These are phyloP conservation scores for Pulveroboletus sp. DNA, from an alignment of 768 basidiomycete genomes.

Conservation along the genomic window DNA sequence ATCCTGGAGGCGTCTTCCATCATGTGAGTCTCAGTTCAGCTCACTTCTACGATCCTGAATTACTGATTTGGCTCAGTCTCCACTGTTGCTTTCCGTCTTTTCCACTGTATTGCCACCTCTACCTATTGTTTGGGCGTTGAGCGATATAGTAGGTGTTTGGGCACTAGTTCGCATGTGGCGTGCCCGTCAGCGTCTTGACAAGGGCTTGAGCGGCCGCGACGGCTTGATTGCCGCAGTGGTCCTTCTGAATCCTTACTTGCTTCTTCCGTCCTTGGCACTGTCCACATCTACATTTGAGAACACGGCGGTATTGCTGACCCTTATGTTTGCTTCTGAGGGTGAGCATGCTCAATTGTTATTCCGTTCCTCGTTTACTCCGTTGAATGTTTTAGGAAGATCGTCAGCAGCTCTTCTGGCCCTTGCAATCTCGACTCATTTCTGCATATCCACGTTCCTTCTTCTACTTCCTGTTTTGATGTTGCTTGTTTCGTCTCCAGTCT, in stretches of 20 bases:
- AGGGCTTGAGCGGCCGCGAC: conserved; percentile 44
- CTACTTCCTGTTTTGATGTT: conserved; percentile 65
- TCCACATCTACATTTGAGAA: conserved; percentile 87
- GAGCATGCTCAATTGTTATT: conserved; percentile 7
- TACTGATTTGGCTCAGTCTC: conserved; percentile 52
- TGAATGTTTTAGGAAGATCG: conserved; percentile 44
- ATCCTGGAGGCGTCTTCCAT: conserved; percentile 79
- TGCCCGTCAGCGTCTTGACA: conserved; percentile 48
- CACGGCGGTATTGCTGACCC: conserved; percentile 55
- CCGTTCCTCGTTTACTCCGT: background rate
- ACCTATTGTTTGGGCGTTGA: conserved; percentile 64
- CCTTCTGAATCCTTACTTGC: conserved; percentile 84
- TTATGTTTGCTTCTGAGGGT: conserved; percentile 74
- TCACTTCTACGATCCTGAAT: background rate
- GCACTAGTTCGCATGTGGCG: conserved; percentile 67
- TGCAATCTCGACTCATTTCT: conserved; percentile 68
- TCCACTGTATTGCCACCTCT: conserved; percentile 61
- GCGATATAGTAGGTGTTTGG: conserved; percentile 66
- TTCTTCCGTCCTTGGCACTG: conserved; percentile 73
- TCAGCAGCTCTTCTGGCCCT: conserved; percentile 60
- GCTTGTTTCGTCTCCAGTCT: conserved; percentile 55
- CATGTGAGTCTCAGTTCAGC: conserved; percentile 59
- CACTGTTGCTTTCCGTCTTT: conserved; percentile 72
- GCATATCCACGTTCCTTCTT: conserved; percentile 65
- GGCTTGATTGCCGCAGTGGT: conserved; percentile 62